Evolutionary conservation across 768 basidiomycete genomes (phyloP), one percentile per base, ranked within the genome.

Genomic region (Nevesoporus exiguus): DNA sequence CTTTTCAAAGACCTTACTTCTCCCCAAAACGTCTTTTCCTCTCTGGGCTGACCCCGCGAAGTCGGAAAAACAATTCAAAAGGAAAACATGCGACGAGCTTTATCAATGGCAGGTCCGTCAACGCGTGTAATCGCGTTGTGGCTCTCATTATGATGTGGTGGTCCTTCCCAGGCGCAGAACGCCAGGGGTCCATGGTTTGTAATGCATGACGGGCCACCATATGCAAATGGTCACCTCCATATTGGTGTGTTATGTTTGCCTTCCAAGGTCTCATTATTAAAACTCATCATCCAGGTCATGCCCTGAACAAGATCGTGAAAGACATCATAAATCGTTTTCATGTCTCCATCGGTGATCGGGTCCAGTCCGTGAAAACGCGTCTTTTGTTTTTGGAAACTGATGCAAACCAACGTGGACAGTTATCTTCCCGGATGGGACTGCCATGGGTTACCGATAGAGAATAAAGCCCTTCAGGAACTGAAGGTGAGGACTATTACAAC

Each of bases 361-460:
- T 98, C 40, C 85, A 94, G 93, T 96, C 60, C 68, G 88, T 66
- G 31, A 46, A 58, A 27, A 42, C 29, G n/a, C 24, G 39, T 44
- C 4, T 7, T 13, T 52, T 42, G 10, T 41, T 29, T 21, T 3
- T 0, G n/a, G 22, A 11, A 41, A 21, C 47, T 56, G 39, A 57
- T 27, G 36, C 14, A 2, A 29, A 33, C 29, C 51, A 47, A 51
- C 49, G 36, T 39, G 33, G 13, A n/a, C 53, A 98, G 96, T 64
- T 98, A 95, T 72, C 71, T 90, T 14, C 95, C 96, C 33, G 96
- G 96, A 10, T 99, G 93, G 93, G 96, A 99, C 65, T 98, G 96
- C 63, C 96, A 99, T 68, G 96, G 96, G 7, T 82, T 98, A 13
- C 96, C 96, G 0, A 98, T 98, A 56, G 96, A 98, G 69, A 92